Conservation (phyloP, 257 asterid genomes). For the Rauvolfia tetraphylla region DNA sequence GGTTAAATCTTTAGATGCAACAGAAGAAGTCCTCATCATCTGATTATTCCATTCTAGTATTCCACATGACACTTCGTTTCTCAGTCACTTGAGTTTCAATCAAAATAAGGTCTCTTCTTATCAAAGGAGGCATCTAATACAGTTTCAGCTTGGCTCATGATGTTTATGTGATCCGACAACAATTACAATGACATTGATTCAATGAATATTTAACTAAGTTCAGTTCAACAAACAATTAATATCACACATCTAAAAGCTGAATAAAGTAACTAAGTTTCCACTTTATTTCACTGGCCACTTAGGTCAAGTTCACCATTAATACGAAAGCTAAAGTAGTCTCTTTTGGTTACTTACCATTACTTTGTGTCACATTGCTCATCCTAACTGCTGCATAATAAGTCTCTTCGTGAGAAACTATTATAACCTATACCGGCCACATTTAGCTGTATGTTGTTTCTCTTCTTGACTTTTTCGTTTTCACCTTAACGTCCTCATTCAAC, state of each 20-base stretch:
- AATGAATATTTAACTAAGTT: background rate
- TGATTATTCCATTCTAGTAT: background rate
- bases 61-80: background rate
- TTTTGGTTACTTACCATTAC: background rate
- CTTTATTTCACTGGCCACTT: background rate
- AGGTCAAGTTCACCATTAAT: background rate
- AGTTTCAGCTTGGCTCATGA: background rate
- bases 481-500: background rate
- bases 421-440: background rate
- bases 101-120: background rate
- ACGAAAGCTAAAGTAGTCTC: background rate
- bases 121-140: background rate
- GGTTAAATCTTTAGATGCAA: background rate
- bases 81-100: background rate
- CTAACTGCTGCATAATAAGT: background rate
- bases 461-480: background rate
- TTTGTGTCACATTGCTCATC: background rate
- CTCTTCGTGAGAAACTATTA: background rate
- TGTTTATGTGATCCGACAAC: background rate
- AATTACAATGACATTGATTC: background rate
- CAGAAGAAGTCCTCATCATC: background rate
- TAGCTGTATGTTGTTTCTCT: background rate
- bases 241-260: too few relatives aligned
- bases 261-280: background rate
- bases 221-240: background rate